phyloP scores from a whole-genome alignment of 805 yeast species.

The Tetrapisispora nanseiensis region DNA sequence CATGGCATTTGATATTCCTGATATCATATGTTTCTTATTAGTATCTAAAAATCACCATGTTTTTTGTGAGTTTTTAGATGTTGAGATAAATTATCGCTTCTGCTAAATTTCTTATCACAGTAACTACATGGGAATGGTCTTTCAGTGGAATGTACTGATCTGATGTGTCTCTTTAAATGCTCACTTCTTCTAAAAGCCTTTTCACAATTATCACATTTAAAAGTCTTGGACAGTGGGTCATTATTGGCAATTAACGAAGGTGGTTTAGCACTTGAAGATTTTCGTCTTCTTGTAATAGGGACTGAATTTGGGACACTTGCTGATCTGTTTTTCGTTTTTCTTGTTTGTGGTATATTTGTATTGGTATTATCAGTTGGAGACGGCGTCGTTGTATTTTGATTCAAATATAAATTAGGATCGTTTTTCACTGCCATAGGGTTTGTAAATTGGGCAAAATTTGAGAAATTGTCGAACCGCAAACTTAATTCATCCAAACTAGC shows the following conservation, averaged over 20 bases:
- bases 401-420: constrained; percentile 1
- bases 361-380: not conserved
- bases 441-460: not conserved
- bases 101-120: constrained; percentile 53
- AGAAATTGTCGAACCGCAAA: not conserved
- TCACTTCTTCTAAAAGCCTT: constrained; percentile 52
- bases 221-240: constrained; percentile 28
- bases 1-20: not conserved
- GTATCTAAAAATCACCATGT: constrained; percentile 26
- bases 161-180: constrained; percentile 56
- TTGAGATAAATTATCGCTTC: constrained; percentile 59
- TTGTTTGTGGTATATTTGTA: not conserved
- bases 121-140: constrained; percentile 50
- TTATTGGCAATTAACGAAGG: constrained; percentile 4
- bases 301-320: not conserved
- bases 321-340: constrained; percentile 2
- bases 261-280: constrained; percentile 6
- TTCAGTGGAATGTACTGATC: constrained; percentile 55
- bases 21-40: not conserved
- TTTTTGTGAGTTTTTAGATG: constrained; percentile 48
- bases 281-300: constrained; percentile 7
- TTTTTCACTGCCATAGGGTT: constrained; percentile 1
- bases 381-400: not conserved
- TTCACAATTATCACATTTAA: constrained; percentile 32
- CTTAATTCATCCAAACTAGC: not conserved